Conservation (phyloP, 2,329 filamentous ascomycete genomes). For the Parastagonospora avenae region DNA sequence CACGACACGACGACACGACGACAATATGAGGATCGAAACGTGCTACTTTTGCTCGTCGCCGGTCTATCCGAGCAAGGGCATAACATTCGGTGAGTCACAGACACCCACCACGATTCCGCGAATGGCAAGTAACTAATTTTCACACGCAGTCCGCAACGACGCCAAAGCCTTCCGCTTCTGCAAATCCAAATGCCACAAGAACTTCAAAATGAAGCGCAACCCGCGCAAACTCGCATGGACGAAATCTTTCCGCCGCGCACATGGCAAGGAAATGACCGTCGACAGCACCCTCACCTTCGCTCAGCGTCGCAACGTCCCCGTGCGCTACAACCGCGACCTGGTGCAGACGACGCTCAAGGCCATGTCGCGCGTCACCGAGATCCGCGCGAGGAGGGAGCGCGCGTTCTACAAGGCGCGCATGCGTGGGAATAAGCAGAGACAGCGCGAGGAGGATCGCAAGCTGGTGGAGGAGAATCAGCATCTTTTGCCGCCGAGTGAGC, state of each 20-base stretch:
- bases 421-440: conserved; percentile 84
- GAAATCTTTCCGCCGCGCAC: conserved; percentile 43
- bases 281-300: conserved; percentile 93
- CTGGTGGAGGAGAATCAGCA: conserved; percentile 92
- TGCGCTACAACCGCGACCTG: conserved; percentile 94
- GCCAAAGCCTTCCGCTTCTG: conserved; percentile 71
- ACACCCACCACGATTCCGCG: not conserved
- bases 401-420: conserved; percentile 94
- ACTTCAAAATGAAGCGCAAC: conserved; percentile 98
- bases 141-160: conserved; percentile 50
- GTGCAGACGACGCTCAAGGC: conserved; percentile 85
- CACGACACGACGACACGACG: conserved; percentile 13
- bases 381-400: conserved; percentile 80
- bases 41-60: conserved; percentile 75
- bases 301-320: conserved; percentile 88
- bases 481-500: conserved; percentile 70
- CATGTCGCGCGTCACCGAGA: conserved; percentile 89
- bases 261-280: conserved; percentile 74
- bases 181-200: conserved; percentile 63
- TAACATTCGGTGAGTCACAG: conserved; percentile 68
- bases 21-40: conserved; percentile 45
- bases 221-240: conserved; percentile 91
- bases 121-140: not conserved
- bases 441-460: conserved; percentile 80
- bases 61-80: conserved; percentile 51